Evolutionary conservation across 441 rosid species (phyloP).

Genomic region (Macaranga tanarius): DNA sequence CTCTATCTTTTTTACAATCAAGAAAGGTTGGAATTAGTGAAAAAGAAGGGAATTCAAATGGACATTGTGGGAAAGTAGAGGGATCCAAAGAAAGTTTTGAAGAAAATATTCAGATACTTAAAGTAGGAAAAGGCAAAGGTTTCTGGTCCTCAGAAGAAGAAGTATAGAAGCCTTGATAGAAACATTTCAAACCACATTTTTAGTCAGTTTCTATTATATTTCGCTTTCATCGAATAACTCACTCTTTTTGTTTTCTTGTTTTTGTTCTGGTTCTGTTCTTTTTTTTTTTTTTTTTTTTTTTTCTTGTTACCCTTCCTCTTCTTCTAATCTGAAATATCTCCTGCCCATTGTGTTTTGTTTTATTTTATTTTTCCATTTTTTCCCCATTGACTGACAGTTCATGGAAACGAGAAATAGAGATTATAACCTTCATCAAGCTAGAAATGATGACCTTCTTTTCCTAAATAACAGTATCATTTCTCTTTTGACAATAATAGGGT

Average conservation of each 20-base stretch:
- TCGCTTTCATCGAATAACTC: slow-evolving; percentile 56
- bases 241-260: slow-evolving; percentile 22
- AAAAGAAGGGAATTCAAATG: neutral
- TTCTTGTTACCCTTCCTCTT: neutral
- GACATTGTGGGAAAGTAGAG: slow-evolving; percentile 8
- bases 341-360: neutral
- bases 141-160: slow-evolving; percentile 47
- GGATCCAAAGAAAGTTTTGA: slow-evolving; percentile 33
- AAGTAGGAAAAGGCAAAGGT: slow-evolving; percentile 68
- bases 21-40: slow-evolving; percentile 28
- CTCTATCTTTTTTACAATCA: neutral
- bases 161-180: slow-evolving; percentile 59
- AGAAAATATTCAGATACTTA: slow-evolving; percentile 42
- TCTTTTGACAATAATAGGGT: slow-evolving; percentile 36
- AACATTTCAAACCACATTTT: slow-evolving; percentile 45
- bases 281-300: neutral
- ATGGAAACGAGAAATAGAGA: slow-evolving; percentile 33
- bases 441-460: slow-evolving; percentile 34
- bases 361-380: slow-evolving; percentile 7
- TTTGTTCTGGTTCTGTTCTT: slow-evolving; percentile 13
- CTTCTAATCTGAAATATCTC: slow-evolving; percentile 10
- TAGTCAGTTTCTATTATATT: slow-evolving; percentile 39
- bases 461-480: slow-evolving; percentile 29
- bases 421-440: slow-evolving; percentile 30
- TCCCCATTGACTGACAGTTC: slow-evolving; percentile 31